Percentiles rank a stretch among this genome's conserved stretches.
These are phyloP conservation scores for Cladophialophora chaetospira DNA, from an alignment of 2,329 filamentous ascomycete genomes.

Conservation along the genomic window DNA sequence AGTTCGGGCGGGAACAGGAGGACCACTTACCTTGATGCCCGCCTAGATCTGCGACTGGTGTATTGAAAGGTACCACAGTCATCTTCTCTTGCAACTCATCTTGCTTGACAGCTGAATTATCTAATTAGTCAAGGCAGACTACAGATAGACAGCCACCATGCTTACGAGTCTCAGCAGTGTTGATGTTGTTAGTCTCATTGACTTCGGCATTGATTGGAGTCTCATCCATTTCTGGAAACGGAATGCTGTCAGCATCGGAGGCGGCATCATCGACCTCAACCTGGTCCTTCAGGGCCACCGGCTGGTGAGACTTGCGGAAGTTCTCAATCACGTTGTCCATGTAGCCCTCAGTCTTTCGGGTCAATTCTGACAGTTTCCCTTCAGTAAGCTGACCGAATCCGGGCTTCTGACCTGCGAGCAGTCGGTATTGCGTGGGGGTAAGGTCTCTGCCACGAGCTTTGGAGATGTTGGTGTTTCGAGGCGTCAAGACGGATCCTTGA, in stretches of 20 bases:
- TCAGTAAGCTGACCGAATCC: background rate
- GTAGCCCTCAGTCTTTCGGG: slow-evolving; percentile 12
- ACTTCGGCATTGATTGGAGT: background rate
- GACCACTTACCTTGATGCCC: background rate
- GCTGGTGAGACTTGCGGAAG: slow-evolving; percentile 8
- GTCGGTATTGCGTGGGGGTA: slow-evolving; percentile 19
- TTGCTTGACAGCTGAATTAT: background rate
- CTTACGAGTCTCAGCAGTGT: background rate
- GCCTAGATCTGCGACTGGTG: background rate
- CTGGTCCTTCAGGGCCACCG: background rate
- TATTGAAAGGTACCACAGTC: background rate
- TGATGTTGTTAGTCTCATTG: background rate
- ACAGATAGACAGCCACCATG: background rate
- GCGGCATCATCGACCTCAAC: background rate
- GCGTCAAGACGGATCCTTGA: background rate
- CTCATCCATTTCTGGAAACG: slow-evolving; percentile 2
- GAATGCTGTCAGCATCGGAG: background rate
- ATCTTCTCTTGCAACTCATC: background rate
- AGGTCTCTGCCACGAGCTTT: background rate
- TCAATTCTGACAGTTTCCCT: background rate
- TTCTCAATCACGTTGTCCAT: slow-evolving; percentile 23
- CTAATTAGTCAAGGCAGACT: background rate
- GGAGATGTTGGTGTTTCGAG: background rate
- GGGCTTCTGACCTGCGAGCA: slow-evolving; percentile 8
- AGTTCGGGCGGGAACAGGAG: background rate